phyloP scores from a whole-genome alignment of 1,284 basidiomycete species.

The Cryptococcus amylolentus region DNA sequence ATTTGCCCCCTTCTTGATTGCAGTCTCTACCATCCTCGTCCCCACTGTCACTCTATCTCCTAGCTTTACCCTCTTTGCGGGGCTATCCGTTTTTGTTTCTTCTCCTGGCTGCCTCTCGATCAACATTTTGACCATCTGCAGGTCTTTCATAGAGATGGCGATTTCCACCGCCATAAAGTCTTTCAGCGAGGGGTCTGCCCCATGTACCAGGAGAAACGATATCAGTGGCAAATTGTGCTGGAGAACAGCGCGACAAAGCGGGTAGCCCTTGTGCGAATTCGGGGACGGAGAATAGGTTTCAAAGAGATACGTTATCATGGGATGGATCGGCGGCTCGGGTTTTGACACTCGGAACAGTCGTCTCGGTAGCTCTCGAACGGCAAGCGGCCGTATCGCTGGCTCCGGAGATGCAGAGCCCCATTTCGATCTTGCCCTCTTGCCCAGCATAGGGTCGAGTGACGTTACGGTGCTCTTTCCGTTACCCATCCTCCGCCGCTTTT shows the following conservation, averaged over 20 bases:
- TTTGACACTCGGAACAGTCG: constrained; percentile 35
- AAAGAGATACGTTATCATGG: constrained; percentile 48
- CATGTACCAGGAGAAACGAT: constrained; percentile 63
- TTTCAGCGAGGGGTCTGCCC: constrained; percentile 64
- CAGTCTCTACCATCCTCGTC: constrained; percentile 30
- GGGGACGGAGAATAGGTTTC: constrained; percentile 51
- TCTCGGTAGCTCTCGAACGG: constrained; percentile 38
- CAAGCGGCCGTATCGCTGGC: constrained; percentile 12
- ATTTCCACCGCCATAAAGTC: constrained; percentile 63
- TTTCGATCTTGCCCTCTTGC: neutral
- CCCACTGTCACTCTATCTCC: constrained; percentile 25
- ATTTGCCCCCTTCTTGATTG: constrained; percentile 56
- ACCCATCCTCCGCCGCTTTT: constrained; percentile 13
- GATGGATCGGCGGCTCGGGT: constrained; percentile 20
- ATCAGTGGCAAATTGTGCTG: constrained; percentile 63
- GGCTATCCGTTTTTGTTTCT: neutral
- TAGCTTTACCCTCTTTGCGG: constrained; percentile 16
- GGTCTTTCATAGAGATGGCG: constrained; percentile 64
- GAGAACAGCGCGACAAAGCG: constrained; percentile 69
- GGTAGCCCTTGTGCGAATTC: constrained; percentile 70
- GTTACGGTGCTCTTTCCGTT: neutral
- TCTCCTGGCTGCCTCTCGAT: constrained; percentile 56
- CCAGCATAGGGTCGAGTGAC: neutral
- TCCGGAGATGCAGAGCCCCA: neutral
- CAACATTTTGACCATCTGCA: constrained; percentile 65